Conservation (phyloP, 805 yeast genomes). For the Candida jianshihensis region DNA sequence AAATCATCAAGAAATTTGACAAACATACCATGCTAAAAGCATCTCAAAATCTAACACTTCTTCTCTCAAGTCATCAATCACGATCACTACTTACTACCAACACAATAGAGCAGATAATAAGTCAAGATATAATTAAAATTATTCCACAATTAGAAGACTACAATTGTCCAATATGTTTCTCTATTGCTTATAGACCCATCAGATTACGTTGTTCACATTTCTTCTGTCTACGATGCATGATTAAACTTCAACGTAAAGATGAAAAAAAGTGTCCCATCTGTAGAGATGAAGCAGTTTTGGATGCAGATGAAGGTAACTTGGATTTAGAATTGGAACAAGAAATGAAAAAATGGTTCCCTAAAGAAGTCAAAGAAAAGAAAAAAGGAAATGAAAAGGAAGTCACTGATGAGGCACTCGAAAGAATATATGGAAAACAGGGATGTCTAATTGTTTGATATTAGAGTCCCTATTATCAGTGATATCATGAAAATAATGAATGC, state of each 20-base stretch:
- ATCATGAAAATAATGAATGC: no score
- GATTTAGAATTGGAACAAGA: slow-evolving; percentile 46
- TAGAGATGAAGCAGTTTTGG: slow-evolving; percentile 40
- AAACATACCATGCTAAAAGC: slow-evolving; percentile 57
- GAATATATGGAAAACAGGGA: slow-evolving; percentile 13
- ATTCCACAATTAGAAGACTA: slow-evolving; percentile 75
- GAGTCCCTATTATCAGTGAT: no score
- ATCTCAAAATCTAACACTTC: slow-evolving; percentile 39
- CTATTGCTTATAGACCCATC: slow-evolving; percentile 68
- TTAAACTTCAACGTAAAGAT: slow-evolving; percentile 53
- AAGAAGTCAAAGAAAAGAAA: slow-evolving; percentile 57
- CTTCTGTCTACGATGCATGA: slow-evolving; percentile 67
- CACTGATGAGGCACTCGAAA: slow-evolving; percentile 32
- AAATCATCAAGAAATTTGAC: slow-evolving; percentile 70
- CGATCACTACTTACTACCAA: slow-evolving; percentile 5
- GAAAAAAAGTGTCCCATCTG: slow-evolving; percentile 68
- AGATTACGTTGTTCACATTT: slow-evolving; percentile 56
- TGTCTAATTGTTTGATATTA: slow-evolving; percentile 10
- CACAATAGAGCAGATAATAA: slow-evolving; percentile 34
- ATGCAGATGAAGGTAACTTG: slow-evolving; percentile 54
- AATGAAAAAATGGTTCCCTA: slow-evolving; percentile 57
- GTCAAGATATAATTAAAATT: slow-evolving; percentile 44
- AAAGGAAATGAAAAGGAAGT: slow-evolving; percentile 44
- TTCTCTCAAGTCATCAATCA: slow-evolving; percentile 19
- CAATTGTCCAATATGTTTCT: slow-evolving; percentile 65